A percentile compares a stretch with the other conserved stretches of the same genome.
Conservation (phyloP, 1,139 yeast species). For the Debaryomycetaceae sp. region DNA sequence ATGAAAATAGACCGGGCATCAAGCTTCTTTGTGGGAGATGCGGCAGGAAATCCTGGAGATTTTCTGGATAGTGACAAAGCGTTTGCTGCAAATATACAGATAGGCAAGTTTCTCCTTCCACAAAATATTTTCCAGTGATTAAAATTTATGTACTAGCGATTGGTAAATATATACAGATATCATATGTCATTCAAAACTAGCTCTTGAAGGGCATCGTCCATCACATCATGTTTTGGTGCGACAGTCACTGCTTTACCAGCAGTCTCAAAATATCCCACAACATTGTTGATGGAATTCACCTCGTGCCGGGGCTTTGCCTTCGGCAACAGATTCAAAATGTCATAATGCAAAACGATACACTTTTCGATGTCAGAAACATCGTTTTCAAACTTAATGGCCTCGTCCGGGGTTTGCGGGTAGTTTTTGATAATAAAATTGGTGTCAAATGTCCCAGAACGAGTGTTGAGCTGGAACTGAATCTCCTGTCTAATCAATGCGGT, state of each 20-base stretch:
- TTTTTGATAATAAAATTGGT: constrained; percentile 47
- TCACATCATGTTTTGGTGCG: constrained; percentile 16
- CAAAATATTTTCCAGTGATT: constrained; percentile 49
- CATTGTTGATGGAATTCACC: constrained; percentile 31
- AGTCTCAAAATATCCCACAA: constrained; percentile 57
- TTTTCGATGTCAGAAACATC: constrained; percentile 47
- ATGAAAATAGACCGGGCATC: constrained; percentile 30
- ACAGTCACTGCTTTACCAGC: constrained; percentile 44
- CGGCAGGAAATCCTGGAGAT: constrained; percentile 80
- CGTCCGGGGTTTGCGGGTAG: constrained; percentile 57
- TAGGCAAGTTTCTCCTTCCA: constrained; percentile 57
- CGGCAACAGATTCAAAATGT: constrained; percentile 23
- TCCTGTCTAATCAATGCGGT: constrained; percentile 55
- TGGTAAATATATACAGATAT: neutral
- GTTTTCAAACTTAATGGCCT: constrained; percentile 61
- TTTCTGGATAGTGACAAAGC: constrained; percentile 71
- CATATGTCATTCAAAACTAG: constrained; percentile 22
- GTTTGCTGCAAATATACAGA: constrained; percentile 59
- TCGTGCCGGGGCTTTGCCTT: constrained; percentile 24
- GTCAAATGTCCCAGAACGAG: constrained; percentile 40
- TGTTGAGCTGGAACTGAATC: constrained; percentile 34
- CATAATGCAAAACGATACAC: constrained; percentile 34
- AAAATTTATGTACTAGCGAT: no score
- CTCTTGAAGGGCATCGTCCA: constrained; percentile 22
- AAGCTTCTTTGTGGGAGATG: constrained; percentile 88